These are phyloP conservation scores for Streptanthus diversifolius DNA, from an alignment of 345 rosid species.

Conservation along the genomic window DNA sequence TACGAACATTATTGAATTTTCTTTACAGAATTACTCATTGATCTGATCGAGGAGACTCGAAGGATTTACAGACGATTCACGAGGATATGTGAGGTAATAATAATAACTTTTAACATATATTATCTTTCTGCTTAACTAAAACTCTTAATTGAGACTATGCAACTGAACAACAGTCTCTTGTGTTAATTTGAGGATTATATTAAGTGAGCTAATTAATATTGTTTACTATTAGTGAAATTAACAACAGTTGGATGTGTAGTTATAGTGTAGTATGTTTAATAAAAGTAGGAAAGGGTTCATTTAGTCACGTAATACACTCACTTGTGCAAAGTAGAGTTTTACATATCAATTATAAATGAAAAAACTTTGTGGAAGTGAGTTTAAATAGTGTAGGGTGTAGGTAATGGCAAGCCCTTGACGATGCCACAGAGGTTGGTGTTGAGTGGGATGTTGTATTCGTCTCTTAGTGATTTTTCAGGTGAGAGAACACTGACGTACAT, in stretches of 20 bases:
- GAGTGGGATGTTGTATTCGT: slow-evolving; percentile 79
- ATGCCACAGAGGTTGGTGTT: slow-evolving; percentile 54
- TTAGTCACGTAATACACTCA: slow-evolving; percentile 24
- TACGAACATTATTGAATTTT: not conserved
- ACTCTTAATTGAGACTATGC: not conserved
- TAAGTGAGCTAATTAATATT: not conserved
- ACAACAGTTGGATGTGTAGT: not conserved
- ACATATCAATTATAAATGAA: slow-evolving; percentile 17
- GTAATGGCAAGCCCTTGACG: slow-evolving; percentile 55
- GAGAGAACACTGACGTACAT: slow-evolving; percentile 60
- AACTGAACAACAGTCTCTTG: not conserved
- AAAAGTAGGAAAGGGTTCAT: slow-evolving; percentile 36
- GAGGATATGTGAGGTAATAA: not conserved
- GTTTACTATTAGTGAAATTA: not conserved
- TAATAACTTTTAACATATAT: not conserved
- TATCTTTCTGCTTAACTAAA: not conserved
- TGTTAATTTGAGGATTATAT: not conserved
- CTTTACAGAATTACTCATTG: not conserved
- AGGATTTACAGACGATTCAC: not conserved
- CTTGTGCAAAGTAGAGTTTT: slow-evolving; percentile 24
- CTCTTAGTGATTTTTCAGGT: slow-evolving; percentile 68
- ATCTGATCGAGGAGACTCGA: not conserved
- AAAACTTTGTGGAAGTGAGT: slow-evolving; percentile 33
- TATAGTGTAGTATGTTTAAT: slow-evolving; percentile 8
- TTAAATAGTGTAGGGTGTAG: slow-evolving; percentile 53